A percentile compares a stretch with the other conserved stretches of the same genome.
Conservation (phyloP, 2,329 filamentous ascomycete genomes). For the Diaporthe ampelina region DNA sequence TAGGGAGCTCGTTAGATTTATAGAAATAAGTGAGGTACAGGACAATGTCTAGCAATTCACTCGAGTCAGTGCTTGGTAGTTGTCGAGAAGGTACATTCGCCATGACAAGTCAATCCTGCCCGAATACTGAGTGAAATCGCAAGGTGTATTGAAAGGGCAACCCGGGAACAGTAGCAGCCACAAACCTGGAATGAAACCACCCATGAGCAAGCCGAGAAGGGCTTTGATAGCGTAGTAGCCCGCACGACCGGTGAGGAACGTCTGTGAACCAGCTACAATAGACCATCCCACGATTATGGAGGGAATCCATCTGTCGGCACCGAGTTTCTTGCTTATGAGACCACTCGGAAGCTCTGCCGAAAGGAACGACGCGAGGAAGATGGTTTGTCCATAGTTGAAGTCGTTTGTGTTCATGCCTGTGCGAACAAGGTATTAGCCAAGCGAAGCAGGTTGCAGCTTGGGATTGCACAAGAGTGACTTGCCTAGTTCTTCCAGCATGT, state of each 20-base stretch:
- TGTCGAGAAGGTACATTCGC: neutral
- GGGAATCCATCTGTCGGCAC: conserved; percentile 63
- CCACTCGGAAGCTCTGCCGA: conserved; percentile 66
- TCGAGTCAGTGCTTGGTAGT: neutral
- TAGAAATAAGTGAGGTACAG: conserved; percentile 83
- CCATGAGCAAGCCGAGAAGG: conserved; percentile 64
- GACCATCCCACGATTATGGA: conserved; percentile 54
- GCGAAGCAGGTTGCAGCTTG: neutral
- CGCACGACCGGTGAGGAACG: conserved; percentile 48
- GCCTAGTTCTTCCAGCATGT: conserved; percentile 54
- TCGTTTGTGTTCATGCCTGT: conserved; percentile 53
- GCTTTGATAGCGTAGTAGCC: conserved; percentile 51
- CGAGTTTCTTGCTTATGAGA: conserved; percentile 64
- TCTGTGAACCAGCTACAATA: conserved; percentile 48
- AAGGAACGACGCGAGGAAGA: conserved; percentile 62
- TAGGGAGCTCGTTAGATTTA: conserved; percentile 77
- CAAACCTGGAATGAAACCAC: conserved; percentile 70
- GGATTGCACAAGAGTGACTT: conserved; percentile 22
- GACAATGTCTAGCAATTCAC: conserved; percentile 62
- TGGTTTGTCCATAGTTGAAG: conserved; percentile 61
- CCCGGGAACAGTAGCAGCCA: neutral
- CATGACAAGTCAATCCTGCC: neutral
- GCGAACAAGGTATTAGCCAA: neutral
- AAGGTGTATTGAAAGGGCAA: no score
- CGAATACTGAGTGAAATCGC: neutral